Conservation (phyloP, 2,329 filamentous ascomycete genomes). For the Ophiostoma pallidulum region DNA sequence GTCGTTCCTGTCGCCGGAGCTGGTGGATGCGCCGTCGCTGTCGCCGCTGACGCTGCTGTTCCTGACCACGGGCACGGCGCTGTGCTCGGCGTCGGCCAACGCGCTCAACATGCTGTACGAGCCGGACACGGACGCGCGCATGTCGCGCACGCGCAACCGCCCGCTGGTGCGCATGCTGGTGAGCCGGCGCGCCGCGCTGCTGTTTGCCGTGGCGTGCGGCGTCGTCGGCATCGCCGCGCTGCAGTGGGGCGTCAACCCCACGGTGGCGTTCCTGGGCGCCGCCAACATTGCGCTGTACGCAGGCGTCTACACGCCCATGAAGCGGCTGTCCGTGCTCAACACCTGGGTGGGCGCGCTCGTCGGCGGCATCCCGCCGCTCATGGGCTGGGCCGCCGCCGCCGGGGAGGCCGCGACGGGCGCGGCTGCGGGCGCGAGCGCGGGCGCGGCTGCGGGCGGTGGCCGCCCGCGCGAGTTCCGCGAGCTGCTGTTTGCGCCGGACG, state of each 20-base stretch:
- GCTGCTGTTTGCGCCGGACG: constrained; percentile 58
- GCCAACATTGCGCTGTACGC: constrained; percentile 86
- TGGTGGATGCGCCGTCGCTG: constrained; percentile 56
- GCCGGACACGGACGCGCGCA: constrained; percentile 77
- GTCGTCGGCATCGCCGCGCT: constrained; percentile 60
- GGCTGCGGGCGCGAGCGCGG: too few species aligned
- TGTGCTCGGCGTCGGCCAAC: constrained; percentile 87
- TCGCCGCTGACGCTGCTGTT: constrained; percentile 88
- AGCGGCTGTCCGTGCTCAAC: constrained; percentile 76
- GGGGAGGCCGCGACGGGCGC: constrained; percentile 67
- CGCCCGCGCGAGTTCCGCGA: constrained; percentile 47
- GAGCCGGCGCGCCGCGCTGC: constrained; percentile 56
- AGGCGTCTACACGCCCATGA: constrained; percentile 85
- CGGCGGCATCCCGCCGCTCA: constrained; percentile 86
- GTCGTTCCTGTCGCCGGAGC: constrained; percentile 62
- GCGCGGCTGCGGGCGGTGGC: too few species aligned
- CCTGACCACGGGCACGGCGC: constrained; percentile 77
- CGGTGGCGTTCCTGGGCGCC: constrained; percentile 74
- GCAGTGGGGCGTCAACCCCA: constrained; percentile 88
- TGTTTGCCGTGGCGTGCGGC: constrained; percentile 72
- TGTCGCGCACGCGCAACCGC: constrained; percentile 85
- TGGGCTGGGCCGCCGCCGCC: constrained; percentile 96
- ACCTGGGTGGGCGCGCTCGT: constrained; percentile 94
- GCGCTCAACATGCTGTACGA: constrained; percentile 97
- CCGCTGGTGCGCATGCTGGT: constrained; percentile 79